Conservation (phyloP, 208 protist species). For the Herpetomonas samuelpessoai region DNA sequence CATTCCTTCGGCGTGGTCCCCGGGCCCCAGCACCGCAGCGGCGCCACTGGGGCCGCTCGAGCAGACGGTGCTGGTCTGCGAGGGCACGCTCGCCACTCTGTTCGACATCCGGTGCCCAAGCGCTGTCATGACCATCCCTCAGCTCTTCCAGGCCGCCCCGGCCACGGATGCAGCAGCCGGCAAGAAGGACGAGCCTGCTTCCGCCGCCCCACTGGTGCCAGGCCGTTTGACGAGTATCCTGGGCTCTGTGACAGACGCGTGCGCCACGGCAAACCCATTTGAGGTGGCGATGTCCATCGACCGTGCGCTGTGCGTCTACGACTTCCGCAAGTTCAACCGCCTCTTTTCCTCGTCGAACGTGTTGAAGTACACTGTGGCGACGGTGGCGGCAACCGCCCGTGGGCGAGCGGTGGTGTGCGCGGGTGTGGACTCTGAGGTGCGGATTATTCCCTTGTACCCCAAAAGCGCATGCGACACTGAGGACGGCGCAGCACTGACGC, state of each 20-base stretch:
- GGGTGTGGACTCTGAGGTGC: slow-evolving; percentile 65
- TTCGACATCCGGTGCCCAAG: slow-evolving; percentile 67
- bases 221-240: slow-evolving; percentile 56
- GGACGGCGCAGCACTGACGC: slow-evolving; percentile 15
- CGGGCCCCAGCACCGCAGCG: neutral
- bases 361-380: slow-evolving; percentile 72
- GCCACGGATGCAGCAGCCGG: slow-evolving; percentile 8
- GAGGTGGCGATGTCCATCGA: slow-evolving; percentile 65
- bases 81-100: slow-evolving; percentile 67
- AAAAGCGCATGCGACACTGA: slow-evolving; percentile 9
- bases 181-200: neutral
- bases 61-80: slow-evolving; percentile 46
- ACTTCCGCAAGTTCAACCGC: slow-evolving; percentile 76
- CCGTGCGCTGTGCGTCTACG: slow-evolving; percentile 67
- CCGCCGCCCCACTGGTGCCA: slow-evolving; percentile 24
- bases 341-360: slow-evolving; percentile 56
- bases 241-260: slow-evolving; percentile 45
- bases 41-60: slow-evolving; percentile 1
- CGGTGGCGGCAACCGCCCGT: slow-evolving; percentile 39
- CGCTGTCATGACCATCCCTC: slow-evolving; percentile 33
- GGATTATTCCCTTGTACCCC: slow-evolving; percentile 27
- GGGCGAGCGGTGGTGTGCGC: slow-evolving; percentile 59
- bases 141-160: neutral
- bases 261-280: slow-evolving; percentile 45
- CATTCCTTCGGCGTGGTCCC: slow-evolving; percentile 12